These are phyloP conservation scores for Blastocystis sp. DNA, from an alignment of 352 stramenopile genomes.

Conservation along the genomic window DNA sequence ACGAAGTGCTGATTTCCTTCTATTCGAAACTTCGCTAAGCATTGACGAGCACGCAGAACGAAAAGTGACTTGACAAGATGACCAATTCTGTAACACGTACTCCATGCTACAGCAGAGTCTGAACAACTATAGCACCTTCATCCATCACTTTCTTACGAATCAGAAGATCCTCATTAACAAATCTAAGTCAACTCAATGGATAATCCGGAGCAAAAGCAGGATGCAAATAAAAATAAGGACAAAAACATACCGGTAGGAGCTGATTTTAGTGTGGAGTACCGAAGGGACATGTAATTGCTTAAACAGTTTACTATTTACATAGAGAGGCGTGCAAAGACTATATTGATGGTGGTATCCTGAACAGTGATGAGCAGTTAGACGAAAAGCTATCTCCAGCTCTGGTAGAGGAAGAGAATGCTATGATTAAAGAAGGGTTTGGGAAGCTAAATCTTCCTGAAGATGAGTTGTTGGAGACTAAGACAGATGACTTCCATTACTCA, in stretches of 20 bases:
- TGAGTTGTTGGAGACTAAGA: conserved; percentile 11
- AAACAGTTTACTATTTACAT: not conserved
- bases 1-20: not conserved
- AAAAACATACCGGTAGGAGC: not conserved
- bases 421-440: not conserved
- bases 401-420: conserved; percentile 43
- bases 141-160: too few relatives aligned
- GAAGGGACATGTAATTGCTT: not conserved
- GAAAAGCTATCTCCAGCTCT: not conserved
- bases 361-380: not conserved
- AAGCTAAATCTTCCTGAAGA: conserved; percentile 47
- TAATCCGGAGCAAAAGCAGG: not conserved
- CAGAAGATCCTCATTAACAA: too few relatives aligned
- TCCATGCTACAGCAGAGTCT: too few relatives aligned
- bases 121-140: too few relatives aligned
- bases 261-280: not conserved
- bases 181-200: not conserved
- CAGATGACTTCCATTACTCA: not conserved
- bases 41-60: too few relatives aligned
- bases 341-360: not conserved
- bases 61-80: too few relatives aligned
- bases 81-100: too few relatives aligned
- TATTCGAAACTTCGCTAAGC: too few relatives aligned
- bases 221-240: not conserved
- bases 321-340: conserved; percentile 10